Conservation (phyloP, 306 rosid genomes). For the Inga laurina region DNA sequence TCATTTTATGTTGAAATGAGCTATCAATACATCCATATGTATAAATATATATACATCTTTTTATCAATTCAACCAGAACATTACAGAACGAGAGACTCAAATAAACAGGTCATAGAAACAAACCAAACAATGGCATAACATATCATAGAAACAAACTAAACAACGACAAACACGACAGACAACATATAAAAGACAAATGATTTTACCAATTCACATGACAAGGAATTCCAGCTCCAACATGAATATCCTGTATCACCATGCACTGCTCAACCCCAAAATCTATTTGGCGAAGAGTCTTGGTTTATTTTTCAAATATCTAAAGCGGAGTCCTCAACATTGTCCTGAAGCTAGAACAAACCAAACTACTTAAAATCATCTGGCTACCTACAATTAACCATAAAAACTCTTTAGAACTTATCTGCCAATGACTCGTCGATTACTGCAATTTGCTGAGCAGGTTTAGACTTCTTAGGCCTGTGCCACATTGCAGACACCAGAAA, state of each 20-base stretch:
- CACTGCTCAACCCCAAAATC: background rate
- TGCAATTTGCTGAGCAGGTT: background rate
- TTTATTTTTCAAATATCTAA: background rate
- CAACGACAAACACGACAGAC: background rate
- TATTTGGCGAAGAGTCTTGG: background rate
- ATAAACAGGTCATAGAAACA: background rate
- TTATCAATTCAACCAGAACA: background rate
- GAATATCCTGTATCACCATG: background rate
- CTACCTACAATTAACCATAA: background rate
- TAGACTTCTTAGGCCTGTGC: background rate
- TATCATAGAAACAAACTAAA: background rate
- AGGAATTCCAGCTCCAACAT: background rate
- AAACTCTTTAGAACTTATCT: background rate
- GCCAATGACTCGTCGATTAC: background rate
- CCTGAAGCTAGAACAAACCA: background rate
- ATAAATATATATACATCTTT: background rate
- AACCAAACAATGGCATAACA: background rate
- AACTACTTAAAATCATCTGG: background rate
- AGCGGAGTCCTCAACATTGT: background rate
- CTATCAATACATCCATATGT: background rate
- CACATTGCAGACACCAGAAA: conserved; percentile 53
- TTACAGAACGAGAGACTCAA: background rate
- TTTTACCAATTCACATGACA: background rate
- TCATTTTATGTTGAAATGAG: background rate
- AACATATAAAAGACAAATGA: background rate